Percentiles rank a stretch among this genome's conserved stretches.
phyloP scores from a whole-genome alignment of 306 rosid species.

The Quercus glauca region DNA sequence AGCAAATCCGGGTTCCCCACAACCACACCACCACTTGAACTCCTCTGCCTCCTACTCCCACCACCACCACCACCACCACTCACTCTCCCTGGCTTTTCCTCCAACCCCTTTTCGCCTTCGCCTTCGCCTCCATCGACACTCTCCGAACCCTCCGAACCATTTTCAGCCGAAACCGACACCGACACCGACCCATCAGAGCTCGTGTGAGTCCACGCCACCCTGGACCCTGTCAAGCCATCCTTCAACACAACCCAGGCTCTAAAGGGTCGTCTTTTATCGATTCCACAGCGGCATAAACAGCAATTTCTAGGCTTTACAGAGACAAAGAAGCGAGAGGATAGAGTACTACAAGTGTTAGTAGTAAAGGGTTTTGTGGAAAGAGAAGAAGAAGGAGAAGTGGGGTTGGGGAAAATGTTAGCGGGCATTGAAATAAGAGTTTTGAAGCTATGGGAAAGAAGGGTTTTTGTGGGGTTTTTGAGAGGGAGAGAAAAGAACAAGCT shows the following conservation, averaged over 20 bases:
- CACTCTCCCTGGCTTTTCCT: slow-evolving; percentile 34
- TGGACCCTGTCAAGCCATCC: slow-evolving; percentile 27
- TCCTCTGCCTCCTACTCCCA: slow-evolving; percentile 48
- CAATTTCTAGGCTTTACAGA: slow-evolving; percentile 18
- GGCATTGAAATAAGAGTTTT: slow-evolving; percentile 29
- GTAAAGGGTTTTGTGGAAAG: slow-evolving; percentile 19
- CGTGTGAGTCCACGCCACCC: slow-evolving; percentile 42
- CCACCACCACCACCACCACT: neutral
- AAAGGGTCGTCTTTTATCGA: slow-evolving; percentile 17
- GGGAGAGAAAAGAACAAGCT: slow-evolving; percentile 10
- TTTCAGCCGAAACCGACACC: slow-evolving; percentile 19
- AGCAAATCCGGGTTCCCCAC: slow-evolving; percentile 76
- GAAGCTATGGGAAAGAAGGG: neutral
- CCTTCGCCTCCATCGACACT: slow-evolving; percentile 12
- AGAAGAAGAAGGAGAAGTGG: neutral
- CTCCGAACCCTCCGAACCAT: slow-evolving; percentile 13
- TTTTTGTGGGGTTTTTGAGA: neutral
- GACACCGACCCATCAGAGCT: slow-evolving; percentile 27
- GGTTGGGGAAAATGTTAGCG: neutral
- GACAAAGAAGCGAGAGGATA: slow-evolving; percentile 20
- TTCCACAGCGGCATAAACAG: slow-evolving; percentile 31
- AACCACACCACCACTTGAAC: slow-evolving; percentile 28
- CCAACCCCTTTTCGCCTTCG: slow-evolving; percentile 14
- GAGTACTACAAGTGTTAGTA: neutral
- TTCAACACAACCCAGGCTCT: slow-evolving; percentile 47